Evolutionary conservation across 345 rosid species (phyloP).

Genomic region (Aquilaria yunnanensis): DNA sequence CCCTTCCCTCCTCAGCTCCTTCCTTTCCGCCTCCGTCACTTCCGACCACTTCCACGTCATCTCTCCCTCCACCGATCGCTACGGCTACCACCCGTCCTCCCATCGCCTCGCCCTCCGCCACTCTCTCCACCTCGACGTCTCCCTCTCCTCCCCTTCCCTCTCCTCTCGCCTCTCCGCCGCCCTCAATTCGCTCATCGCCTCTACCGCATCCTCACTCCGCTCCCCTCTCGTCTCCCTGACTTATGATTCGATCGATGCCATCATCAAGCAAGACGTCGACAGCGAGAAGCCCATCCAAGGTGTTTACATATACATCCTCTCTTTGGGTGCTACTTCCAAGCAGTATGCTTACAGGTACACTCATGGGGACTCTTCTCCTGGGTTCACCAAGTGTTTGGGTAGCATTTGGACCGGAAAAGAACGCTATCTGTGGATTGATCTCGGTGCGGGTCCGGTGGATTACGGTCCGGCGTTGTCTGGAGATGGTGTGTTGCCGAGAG

Average conservation of each 20-base stretch:
- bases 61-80: constrained; percentile 32
- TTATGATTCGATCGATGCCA: constrained; percentile 39
- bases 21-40: constrained; percentile 34
- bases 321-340: constrained; percentile 46
- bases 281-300: constrained; percentile 63
- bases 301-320: constrained; percentile 64
- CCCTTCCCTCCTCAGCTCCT: constrained; percentile 35
- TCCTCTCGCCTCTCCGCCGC: constrained; percentile 43
- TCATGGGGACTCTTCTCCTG: constrained; percentile 76
- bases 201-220: constrained; percentile 50
- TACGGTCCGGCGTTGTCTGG: constrained; percentile 94
- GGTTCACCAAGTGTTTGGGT: constrained; percentile 75
- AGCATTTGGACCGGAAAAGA: constrained; percentile 88
- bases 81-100: constrained; percentile 21
- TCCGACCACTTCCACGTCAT: constrained; percentile 32
- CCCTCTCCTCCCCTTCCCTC: constrained; percentile 34
- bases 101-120: constrained; percentile 38
- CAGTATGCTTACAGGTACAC: constrained; percentile 69
- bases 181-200: constrained; percentile 38
- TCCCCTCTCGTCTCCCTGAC: constrained; percentile 57
- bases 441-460: constrained; percentile 90
- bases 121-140: constrained; percentile 46
- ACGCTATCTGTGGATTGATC: constrained; percentile 87
- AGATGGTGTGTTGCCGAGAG: constrained; percentile 84
- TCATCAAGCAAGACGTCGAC: constrained; percentile 55